Evolutionary conservation across 1,284 basidiomycete species (phyloP), one percentile per base, ranked within the genome.

Genomic region (Serendipita sp.): DNA sequence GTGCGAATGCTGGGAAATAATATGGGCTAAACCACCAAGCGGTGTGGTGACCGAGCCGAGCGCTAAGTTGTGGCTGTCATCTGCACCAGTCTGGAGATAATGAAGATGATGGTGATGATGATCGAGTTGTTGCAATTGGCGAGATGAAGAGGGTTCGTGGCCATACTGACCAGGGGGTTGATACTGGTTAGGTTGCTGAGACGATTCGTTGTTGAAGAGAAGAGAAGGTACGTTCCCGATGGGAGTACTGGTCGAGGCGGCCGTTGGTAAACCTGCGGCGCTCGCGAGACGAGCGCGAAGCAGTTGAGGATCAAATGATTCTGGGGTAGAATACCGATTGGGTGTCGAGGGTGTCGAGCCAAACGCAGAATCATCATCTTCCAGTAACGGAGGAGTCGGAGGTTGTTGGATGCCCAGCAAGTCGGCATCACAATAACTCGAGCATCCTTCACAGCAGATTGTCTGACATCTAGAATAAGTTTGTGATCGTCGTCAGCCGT

Each of bases 261-360:
- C 53, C 22, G 53, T 10, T 32, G 32, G 15, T n/a, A n/a, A 8
- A n/a, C 22, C 34, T n/a, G 53, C 53, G 53, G 53, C 53, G 26
- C 22, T 29, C 15, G 30, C 15, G 15, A 58, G 53, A 26, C 53
- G 53, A 32, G 53, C 53, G 53, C 53, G 53, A 17, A 58, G 30
- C 22, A 35, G 22, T 8, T 58, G 17, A 6, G 53, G 26, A 30
- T 58, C 53, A 58, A 58, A 58, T 35, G 53, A 10, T n/a, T 58
- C 53, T 35, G 32, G 53, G 32, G 26, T 58, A n/a, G 53, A 29
- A 34, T 26, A 35, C 26, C 53, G 53, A 34, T 29, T 58, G 17
- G 53, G 53, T n/a, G 53, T 58, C n/a, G 53, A 29, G 17, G 53
- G 53, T n/a, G 53, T n/a, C 17, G 53, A 58, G 53, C 53, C 22